Evolutionary conservation across 1,284 basidiomycete species (phyloP).

Genomic region (Ustilago cynodontis): DNA sequence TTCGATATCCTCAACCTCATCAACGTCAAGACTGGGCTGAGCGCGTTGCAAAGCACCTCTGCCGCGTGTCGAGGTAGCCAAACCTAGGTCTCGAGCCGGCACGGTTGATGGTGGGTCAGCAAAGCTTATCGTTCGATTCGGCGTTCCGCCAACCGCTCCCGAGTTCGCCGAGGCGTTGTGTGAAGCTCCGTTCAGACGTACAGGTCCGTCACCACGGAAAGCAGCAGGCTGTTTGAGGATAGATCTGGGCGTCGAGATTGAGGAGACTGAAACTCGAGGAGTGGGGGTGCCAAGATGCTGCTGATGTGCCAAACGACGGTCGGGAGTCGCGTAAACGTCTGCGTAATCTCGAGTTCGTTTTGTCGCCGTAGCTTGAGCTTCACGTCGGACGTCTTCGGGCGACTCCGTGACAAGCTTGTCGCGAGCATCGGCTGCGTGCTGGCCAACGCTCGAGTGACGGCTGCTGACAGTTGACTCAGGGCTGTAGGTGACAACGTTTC

Average conservation of each 20-base stretch:
- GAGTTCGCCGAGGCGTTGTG: slow-evolving; percentile 24
- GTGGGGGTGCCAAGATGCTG: slow-evolving; percentile 31
- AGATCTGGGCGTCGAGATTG: slow-evolving; percentile 42
- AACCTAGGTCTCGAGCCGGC: slow-evolving; percentile 34
- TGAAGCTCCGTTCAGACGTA: slow-evolving; percentile 16
- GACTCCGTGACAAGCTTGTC: slow-evolving; percentile 9
- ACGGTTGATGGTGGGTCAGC: slow-evolving; percentile 36
- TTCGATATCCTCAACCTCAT: slow-evolving; percentile 11
- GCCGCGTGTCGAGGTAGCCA: slow-evolving; percentile 18
- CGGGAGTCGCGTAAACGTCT: slow-evolving; percentile 31
- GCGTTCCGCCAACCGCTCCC: slow-evolving; percentile 31
- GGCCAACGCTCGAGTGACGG: slow-evolving; percentile 22
- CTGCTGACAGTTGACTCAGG: slow-evolving; percentile 48
- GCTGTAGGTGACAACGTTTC: slow-evolving; percentile 49
- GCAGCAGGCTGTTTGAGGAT: slow-evolving; percentile 46
- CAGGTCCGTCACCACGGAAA: slow-evolving; percentile 17
- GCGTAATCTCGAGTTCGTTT: slow-evolving; percentile 25
- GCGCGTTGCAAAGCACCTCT: slow-evolving; percentile 12
- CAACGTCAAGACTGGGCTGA: slow-evolving; percentile 2
- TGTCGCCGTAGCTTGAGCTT: slow-evolving; percentile 20
- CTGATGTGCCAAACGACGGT: slow-evolving; percentile 26
- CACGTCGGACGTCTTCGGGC: not conserved
- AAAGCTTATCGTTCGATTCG: slow-evolving; percentile 52
- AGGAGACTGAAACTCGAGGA: slow-evolving; percentile 28
- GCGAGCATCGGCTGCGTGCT: slow-evolving; percentile 15